A percentile compares a stretch with the other conserved stretches of the same genome.
phyloP scores from a whole-genome alignment of 306 rosid species.

The Cucumis melo region DNA sequence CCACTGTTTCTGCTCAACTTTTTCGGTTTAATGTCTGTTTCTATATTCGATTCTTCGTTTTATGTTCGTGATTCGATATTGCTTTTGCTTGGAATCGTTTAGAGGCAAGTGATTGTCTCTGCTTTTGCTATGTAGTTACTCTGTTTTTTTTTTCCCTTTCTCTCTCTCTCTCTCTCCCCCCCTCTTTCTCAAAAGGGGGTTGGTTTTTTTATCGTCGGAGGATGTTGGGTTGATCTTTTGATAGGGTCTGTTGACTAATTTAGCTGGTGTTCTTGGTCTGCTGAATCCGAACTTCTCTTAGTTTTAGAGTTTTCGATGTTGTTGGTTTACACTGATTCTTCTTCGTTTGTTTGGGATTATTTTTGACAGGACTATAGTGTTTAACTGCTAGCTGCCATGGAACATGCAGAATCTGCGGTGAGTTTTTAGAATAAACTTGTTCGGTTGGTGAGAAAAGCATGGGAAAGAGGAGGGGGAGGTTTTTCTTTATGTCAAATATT shows the following conservation, averaged over 20 bases:
- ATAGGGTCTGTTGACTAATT: neutral
- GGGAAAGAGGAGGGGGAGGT: neutral
- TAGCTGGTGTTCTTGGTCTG: neutral
- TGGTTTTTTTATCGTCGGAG: neutral
- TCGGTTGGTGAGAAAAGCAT: neutral
- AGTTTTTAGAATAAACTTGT: slow-evolving; percentile 16
- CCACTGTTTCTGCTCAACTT: neutral
- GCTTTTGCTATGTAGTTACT: neutral
- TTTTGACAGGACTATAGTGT: slow-evolving; percentile 15
- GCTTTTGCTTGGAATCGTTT: neutral
- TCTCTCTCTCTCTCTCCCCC: too few relatives aligned
- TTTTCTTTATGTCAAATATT: neutral
- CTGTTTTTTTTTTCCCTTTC: neutral
- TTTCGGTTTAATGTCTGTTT: neutral
- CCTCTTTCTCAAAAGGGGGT: neutral
- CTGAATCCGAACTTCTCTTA: neutral
- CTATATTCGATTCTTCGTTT: neutral
- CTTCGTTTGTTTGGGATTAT: neutral
- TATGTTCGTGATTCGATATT: neutral
- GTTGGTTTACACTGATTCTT: neutral
- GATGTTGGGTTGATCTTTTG: neutral
- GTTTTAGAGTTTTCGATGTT: neutral
- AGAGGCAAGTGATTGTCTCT: neutral
- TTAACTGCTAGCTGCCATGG: slow-evolving; percentile 36
- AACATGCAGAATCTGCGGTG: slow-evolving; percentile 70